These are phyloP conservation scores for Cystobasidium tubakii DNA, from an alignment of 768 basidiomycete species.

Conservation along the genomic window DNA sequence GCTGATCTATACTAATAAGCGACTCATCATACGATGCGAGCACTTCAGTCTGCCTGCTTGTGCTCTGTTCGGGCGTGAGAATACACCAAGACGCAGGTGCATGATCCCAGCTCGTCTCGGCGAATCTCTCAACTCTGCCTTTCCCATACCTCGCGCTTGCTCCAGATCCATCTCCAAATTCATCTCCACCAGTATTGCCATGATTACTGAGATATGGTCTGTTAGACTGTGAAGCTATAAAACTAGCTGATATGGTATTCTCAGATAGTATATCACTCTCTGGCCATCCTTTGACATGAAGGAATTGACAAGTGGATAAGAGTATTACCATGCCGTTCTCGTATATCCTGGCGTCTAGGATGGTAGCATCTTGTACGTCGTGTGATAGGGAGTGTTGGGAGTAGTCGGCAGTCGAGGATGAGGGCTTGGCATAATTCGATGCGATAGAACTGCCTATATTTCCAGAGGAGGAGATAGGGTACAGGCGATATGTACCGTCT, in stretches of 20 bases:
- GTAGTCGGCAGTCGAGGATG: slow-evolving; percentile 68
- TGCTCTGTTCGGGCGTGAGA: slow-evolving; percentile 80
- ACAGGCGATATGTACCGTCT: slow-evolving; percentile 83
- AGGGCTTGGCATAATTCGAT: slow-evolving; percentile 14
- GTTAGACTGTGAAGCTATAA: not conserved
- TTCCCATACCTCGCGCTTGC: not conserved
- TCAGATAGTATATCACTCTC: not conserved
- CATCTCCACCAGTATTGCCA: not conserved
- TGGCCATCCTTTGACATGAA: slow-evolving; percentile 81
- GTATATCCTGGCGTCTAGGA: slow-evolving; percentile 78
- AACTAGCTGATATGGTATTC: not conserved
- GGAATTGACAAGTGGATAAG: slow-evolving; percentile 64
- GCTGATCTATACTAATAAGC: slow-evolving; percentile 76
- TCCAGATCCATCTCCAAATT: not conserved
- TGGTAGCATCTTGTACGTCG: slow-evolving; percentile 70
- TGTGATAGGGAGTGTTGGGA: slow-evolving; percentile 74
- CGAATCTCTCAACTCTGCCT: slow-evolving; percentile 35
- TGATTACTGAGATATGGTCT: not conserved
- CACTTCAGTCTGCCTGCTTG: slow-evolving; percentile 83
- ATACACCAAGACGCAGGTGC: slow-evolving; percentile 79
- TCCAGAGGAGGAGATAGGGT: slow-evolving; percentile 50
- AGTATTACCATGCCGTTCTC: slow-evolving; percentile 81
- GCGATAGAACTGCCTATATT: not conserved
- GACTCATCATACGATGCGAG: slow-evolving; percentile 73
- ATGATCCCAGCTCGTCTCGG: slow-evolving; percentile 60